Evolutionary conservation across 805 yeast genomes (phyloP).

Genomic region (Candida dajiaensis): DNA sequence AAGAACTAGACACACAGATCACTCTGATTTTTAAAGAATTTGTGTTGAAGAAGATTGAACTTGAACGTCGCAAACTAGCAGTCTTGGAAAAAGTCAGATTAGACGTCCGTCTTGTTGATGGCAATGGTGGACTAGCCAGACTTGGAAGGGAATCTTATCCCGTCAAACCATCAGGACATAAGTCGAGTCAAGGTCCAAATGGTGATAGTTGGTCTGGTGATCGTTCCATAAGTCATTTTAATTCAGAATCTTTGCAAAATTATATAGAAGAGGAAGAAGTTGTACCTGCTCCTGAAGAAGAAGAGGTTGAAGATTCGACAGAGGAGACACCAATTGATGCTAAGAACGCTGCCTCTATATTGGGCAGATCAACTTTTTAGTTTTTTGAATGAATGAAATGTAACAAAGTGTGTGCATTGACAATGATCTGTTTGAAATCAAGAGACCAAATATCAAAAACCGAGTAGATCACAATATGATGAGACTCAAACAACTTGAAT

Average conservation of each 20-base stretch:
- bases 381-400: neutral
- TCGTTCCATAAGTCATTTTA: conserved; percentile 32
- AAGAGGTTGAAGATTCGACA: conserved; percentile 20
- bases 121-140: conserved; percentile 74
- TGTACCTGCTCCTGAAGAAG: conserved; percentile 13
- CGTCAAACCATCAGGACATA: conserved; percentile 13
- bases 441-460: neutral
- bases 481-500: too few relatives aligned
- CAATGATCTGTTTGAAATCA: too few relatives aligned
- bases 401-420: neutral
- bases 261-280: conserved; percentile 7
- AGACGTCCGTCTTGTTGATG: conserved; percentile 71
- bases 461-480: too few relatives aligned
- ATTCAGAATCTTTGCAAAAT: conserved; percentile 14
- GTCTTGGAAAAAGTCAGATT: conserved; percentile 65
- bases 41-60: conserved; percentile 71
- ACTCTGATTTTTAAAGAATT: conserved; percentile 49
- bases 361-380: conserved; percentile 63
- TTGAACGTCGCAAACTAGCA: conserved; percentile 74
- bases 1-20: conserved; percentile 52
- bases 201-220: conserved; percentile 63
- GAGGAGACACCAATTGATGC: conserved; percentile 57
- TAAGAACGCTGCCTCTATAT: conserved; percentile 71
- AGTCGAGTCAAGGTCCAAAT: conserved; percentile 37
- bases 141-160: conserved; percentile 68